Conservation (phyloP, 192 early-diverging fungal species). For the Podila epigama region DNA sequence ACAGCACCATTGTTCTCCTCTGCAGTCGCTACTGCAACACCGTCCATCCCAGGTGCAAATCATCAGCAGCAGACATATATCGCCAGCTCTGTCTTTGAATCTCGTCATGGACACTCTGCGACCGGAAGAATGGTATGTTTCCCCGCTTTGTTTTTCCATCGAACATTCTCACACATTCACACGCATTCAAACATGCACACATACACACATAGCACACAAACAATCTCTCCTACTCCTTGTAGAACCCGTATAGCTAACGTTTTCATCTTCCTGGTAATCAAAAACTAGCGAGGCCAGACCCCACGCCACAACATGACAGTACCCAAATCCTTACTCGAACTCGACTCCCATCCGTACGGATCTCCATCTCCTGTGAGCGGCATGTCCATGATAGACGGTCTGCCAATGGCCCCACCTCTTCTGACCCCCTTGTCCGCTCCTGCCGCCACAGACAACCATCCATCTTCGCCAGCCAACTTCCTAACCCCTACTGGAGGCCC, state of each 20-base stretch:
- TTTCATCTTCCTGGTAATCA: background rate
- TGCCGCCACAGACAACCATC: background rate
- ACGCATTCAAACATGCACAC: too few species aligned
- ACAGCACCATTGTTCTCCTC: background rate
- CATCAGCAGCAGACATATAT: background rate
- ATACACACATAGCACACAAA: too few species aligned
- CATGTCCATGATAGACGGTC: background rate
- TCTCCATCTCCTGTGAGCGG: background rate
- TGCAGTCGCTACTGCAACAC: background rate
- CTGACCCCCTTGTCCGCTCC: background rate
- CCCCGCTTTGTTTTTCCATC: background rate
- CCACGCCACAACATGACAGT: too few species aligned
- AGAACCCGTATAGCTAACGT: too few species aligned
- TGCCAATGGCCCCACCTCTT: background rate
- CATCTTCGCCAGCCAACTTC: background rate
- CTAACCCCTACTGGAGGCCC: background rate
- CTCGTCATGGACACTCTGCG: background rate
- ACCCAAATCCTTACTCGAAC: background rate
- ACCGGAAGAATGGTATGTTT: background rate
- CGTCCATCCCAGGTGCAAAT: background rate
- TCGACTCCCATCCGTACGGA: background rate
- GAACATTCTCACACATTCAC: too few species aligned
- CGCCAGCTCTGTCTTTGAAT: background rate
- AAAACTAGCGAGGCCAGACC: background rate
- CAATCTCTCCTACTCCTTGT: background rate